These are phyloP conservation scores for Plicaturopsis crispa DNA, from an alignment of 768 basidiomycete species.

Conservation along the genomic window DNA sequence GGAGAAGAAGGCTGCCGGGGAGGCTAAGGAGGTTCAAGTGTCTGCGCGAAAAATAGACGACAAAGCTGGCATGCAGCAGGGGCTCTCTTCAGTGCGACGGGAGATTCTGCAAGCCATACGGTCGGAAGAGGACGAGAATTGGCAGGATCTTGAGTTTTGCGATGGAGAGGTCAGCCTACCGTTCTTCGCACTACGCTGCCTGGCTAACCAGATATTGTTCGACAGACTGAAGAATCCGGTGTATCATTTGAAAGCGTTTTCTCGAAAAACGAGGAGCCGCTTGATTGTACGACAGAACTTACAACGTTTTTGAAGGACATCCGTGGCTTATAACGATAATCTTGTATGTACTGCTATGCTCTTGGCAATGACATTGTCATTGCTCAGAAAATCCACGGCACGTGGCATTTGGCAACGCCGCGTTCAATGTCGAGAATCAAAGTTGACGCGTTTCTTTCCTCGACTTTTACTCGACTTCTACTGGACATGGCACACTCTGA, in stretches of 20 bases:
- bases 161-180: slow-evolving; percentile 47
- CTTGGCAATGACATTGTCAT: too few relatives aligned
- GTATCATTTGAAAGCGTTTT: slow-evolving; percentile 55
- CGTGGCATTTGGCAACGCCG: not conserved
- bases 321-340: slow-evolving; percentile 34
- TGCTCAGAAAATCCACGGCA: too few relatives aligned
- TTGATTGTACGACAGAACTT: slow-evolving; percentile 50
- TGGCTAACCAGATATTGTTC: not conserved
- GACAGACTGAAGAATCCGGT: slow-evolving; percentile 51
- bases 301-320: slow-evolving; percentile 52
- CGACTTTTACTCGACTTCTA: not conserved
- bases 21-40: slow-evolving; percentile 72
- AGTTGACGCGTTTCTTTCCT: not conserved
- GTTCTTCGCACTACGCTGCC: not conserved
- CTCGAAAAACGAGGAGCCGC: slow-evolving; percentile 41
- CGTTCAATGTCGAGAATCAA: slow-evolving; percentile 1
- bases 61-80: slow-evolving; percentile 38
- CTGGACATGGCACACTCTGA: slow-evolving; percentile 10
- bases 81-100: slow-evolving; percentile 60
- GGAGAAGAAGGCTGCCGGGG: slow-evolving; percentile 45
- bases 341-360: slow-evolving; percentile 1
- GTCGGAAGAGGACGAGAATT: slow-evolving; percentile 70
- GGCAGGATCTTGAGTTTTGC: slow-evolving; percentile 63
- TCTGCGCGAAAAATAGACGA: slow-evolving; percentile 67
- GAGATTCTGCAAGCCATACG: slow-evolving; percentile 75